Base-by-base conservation (phyloP, 805 yeast species). In the Ogataea degrootiae region DNA sequence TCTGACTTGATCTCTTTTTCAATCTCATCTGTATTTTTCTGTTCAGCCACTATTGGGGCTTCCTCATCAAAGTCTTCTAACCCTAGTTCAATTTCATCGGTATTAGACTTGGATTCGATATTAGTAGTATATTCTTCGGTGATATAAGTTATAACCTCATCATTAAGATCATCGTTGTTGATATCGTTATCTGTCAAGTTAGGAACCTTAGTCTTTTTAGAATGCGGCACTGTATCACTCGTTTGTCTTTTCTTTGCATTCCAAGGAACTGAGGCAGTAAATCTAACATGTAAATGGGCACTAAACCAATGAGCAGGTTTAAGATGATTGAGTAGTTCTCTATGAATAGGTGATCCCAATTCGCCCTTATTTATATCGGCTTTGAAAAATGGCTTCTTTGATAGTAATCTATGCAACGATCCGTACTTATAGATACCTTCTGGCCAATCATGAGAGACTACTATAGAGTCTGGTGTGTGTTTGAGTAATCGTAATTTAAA, bases 381-480 rank as follows among this genome's bases (percentile, higher is more conserved):
- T 49, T 67, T 70, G 63, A 94, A 87, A 58, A 74, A 85, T 0
- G 85, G 87, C 62, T 94, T 94, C 12, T 57, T 53, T 26, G 60
- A 58, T 22, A 92, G 57, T 11, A 94, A 67, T 22, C 56, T 48
- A 0, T 63, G 52, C n/a, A 71, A 16, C 56, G 86, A 64, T 0
- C 97, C 98, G 62, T 76, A 67, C 5, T 78, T 66, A 39, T 76
- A 85, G 9, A 91, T 82, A 3, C 86, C 87, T 37, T 74, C 82
- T 0, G 99, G 99, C 99, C 99, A 94, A 69, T 94, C 99, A 65
- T 94, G 99, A 33, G 87, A 78, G 45, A 92, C 50, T 61, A 85
- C 72, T 1, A 90, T 61, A 55, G 87, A 86, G 16, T 52, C 45
- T 35, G 58, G 58, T 14, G 54, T 52, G 33, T 41, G 47, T 49